Evolutionary conservation across 208 protist species (phyloP).

Genomic region (Trypanosoma rangeli): DNA sequence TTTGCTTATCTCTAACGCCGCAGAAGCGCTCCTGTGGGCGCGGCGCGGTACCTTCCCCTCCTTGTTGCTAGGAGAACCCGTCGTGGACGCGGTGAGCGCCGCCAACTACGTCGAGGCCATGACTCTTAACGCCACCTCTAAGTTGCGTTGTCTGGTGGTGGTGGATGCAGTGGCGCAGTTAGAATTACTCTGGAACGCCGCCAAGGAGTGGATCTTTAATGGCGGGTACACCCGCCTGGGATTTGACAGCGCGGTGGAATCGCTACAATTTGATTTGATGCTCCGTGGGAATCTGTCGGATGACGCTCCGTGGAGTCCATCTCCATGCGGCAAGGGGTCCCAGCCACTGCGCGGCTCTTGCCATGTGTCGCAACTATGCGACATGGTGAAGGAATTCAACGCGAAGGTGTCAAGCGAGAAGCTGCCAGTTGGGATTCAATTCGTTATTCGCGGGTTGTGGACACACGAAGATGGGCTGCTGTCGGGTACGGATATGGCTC

Average conservation of each 20-base stretch:
- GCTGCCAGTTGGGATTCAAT: constrained; percentile 22
- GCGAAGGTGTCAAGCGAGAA: not conserved
- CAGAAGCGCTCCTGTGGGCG: constrained; percentile 30
- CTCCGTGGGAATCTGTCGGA: constrained; percentile 13
- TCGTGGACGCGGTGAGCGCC: constrained; percentile 20
- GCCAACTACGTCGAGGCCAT: constrained; percentile 20
- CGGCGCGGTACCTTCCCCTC: constrained; percentile 17
- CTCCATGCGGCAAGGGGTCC: not conserved
- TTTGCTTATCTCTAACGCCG: constrained; percentile 23
- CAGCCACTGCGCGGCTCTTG: not conserved
- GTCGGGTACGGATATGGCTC: constrained; percentile 2
- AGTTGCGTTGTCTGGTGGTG: constrained; percentile 10
- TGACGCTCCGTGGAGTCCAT: not conserved
- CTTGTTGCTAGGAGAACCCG: constrained; percentile 6
- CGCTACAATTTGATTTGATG: constrained; percentile 13
- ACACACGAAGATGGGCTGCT: not conserved
- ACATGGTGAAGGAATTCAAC: constrained; percentile 11
- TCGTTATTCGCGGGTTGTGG: constrained; percentile 18
- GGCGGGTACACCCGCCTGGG: constrained; percentile 11
- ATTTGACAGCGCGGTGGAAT: constrained; percentile 25
- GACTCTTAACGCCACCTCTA: constrained; percentile 16
- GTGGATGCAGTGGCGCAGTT: constrained; percentile 23
- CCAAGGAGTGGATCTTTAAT: constrained; percentile 19
- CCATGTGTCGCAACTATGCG: not conserved
- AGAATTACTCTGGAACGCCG: constrained; percentile 25